Conservation (phyloP, 2,329 filamentous ascomycete species). For the Orbilia oligospora region DNA sequence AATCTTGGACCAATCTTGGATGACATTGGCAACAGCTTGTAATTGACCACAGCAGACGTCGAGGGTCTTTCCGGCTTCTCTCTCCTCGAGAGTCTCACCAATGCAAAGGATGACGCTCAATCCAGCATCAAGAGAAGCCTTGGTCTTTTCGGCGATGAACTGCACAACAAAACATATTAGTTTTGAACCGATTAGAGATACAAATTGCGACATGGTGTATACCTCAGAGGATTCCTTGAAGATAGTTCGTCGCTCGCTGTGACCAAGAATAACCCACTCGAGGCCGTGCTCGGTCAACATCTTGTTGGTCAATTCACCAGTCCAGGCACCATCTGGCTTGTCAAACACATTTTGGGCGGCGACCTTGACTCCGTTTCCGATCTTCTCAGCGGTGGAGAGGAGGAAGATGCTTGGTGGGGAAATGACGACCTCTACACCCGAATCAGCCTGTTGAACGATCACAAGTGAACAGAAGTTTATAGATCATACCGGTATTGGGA, state of each 20-base stretch:
- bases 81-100: slow-evolving; percentile 92
- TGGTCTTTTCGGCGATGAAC: slow-evolving; percentile 93
- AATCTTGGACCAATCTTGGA: slow-evolving; percentile 87
- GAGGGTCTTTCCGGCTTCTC: slow-evolving; percentile 87
- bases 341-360: slow-evolving; percentile 97
- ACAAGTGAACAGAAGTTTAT: slow-evolving; percentile 4
- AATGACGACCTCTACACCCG: slow-evolving; percentile 86
- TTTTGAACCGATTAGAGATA: not conserved
- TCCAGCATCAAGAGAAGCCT: slow-evolving; percentile 88
- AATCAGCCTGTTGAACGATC: slow-evolving; percentile 59
- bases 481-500: slow-evolving; percentile 77
- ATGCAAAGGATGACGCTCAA: slow-evolving; percentile 96
- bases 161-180: slow-evolving; percentile 62
- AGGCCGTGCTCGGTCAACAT: slow-evolving; percentile 92
- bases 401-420: slow-evolving; percentile 93
- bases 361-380: slow-evolving; percentile 75
- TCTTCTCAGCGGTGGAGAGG: slow-evolving; percentile 79
- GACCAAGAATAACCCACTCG: slow-evolving; percentile 91
- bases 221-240: slow-evolving; percentile 85
- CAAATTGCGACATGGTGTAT: slow-evolving; percentile 60
- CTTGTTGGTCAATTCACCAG: slow-evolving; percentile 91
- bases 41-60: slow-evolving; percentile 88
- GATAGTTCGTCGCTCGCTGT: slow-evolving; percentile 94
- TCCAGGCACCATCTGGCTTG: slow-evolving; percentile 96
- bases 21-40: slow-evolving; percentile 79